phyloP scores from a whole-genome alignment of 169 alveolate species.

The Plasmodium inui region DNA sequence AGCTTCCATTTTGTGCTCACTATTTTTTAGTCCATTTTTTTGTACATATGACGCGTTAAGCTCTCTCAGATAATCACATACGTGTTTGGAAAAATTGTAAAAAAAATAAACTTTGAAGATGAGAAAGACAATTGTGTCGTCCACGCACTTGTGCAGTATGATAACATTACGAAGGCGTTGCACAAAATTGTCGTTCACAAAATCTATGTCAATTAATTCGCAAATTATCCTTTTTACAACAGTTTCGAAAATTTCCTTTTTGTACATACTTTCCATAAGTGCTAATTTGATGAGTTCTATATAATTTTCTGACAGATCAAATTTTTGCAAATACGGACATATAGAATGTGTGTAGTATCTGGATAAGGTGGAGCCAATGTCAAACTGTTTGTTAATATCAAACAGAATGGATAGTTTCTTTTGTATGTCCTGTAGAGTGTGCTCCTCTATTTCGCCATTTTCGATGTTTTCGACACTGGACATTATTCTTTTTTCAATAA shows the following conservation, averaged over 20 bases:
- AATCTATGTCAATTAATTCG: conserved; percentile 24
- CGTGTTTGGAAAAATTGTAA: conserved; percentile 40
- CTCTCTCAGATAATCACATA: conserved; percentile 52
- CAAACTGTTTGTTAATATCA: conserved; percentile 62
- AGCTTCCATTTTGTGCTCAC: not conserved
- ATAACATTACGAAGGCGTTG: conserved; percentile 19
- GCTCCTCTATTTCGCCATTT: conserved; percentile 8
- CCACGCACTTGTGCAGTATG: conserved; percentile 29
- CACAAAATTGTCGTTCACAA: conserved; percentile 3
- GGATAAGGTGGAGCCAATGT: conserved; percentile 16
- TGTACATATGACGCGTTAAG: conserved; percentile 6
- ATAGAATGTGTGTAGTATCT: conserved; percentile 19
- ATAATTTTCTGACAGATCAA: conserved; percentile 17
- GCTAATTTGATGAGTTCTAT: conserved; percentile 45
- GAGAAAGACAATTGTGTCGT: conserved; percentile 27
- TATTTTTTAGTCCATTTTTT: not conserved
- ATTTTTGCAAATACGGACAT: conserved; percentile 16
- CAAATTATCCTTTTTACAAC: conserved; percentile 36
- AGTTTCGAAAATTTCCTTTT: conserved; percentile 51
- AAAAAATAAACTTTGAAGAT: conserved; percentile 58
- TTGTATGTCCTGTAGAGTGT: conserved; percentile 15
- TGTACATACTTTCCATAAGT: conserved; percentile 45
- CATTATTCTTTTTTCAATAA: conserved; percentile 42
- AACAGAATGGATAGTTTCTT: conserved; percentile 33
- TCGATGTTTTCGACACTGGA: conserved; percentile 2